These are phyloP conservation scores for Xylariales sp. DNA, from an alignment of 2,329 filamentous ascomycete species.

Conservation along the genomic window DNA sequence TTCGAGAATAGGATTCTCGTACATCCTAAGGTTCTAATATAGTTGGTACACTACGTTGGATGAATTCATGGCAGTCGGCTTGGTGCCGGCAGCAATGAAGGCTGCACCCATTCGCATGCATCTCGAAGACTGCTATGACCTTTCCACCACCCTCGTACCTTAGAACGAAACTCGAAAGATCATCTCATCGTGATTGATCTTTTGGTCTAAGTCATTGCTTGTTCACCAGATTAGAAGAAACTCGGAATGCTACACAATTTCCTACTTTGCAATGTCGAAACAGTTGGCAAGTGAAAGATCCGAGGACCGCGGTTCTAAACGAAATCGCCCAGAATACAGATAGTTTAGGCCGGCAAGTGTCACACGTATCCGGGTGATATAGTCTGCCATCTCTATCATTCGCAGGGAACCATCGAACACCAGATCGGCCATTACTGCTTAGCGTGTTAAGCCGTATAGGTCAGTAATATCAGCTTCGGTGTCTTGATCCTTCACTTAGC, in stretches of 20 bases:
- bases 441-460: slow-evolving; percentile 15
- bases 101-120: slow-evolving; percentile 5
- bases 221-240: slow-evolving; percentile 1
- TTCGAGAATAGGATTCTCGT: slow-evolving; percentile 21
- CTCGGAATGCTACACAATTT: neutral
- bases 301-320: neutral
- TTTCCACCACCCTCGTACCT: slow-evolving; percentile 6
- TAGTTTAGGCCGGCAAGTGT: slow-evolving; percentile 9
- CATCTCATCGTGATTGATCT: neutral
- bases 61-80: slow-evolving; percentile 8
- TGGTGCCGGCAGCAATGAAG: slow-evolving; percentile 27
- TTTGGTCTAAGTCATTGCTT: neutral
- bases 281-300: neutral
- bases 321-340: slow-evolving; percentile 1
- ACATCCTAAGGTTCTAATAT: neutral
- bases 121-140: slow-evolving; percentile 1
- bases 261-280: neutral
- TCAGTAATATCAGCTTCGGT: slow-evolving; percentile 10
- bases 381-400: slow-evolving; percentile 10
- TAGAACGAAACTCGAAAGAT: slow-evolving; percentile 10
- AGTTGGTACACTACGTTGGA: slow-evolving; percentile 4
- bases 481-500: slow-evolving; percentile 1
- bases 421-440: slow-evolving; percentile 16
- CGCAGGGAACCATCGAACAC: slow-evolving; percentile 13
- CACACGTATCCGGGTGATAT: slow-evolving; percentile 13